Conservation (phyloP, 768 basidiomycete species). For the Porphyrellus cyaneotinctus region DNA sequence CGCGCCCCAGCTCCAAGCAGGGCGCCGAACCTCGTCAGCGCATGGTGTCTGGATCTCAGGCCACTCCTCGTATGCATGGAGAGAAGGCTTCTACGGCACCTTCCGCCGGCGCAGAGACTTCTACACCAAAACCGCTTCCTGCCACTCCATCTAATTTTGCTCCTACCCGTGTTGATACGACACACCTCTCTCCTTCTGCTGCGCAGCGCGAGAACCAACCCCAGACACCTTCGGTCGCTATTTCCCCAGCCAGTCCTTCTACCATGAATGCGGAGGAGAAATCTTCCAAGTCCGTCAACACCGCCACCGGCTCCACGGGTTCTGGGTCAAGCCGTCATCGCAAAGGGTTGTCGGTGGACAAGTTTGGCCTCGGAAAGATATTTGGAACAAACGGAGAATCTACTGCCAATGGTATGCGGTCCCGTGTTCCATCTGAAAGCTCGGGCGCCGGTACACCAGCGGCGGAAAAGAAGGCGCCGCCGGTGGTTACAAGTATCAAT, state of each 20-base stretch:
- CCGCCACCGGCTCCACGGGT: constrained; percentile 33
- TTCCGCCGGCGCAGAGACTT: constrained; percentile 7
- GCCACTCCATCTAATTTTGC: constrained; percentile 21
- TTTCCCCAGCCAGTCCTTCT: constrained; percentile 44
- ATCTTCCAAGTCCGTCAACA: constrained; percentile 27
- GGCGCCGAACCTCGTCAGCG: constrained; percentile 16
- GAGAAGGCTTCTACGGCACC: constrained; percentile 20
- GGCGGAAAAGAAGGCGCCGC: constrained; percentile 15
- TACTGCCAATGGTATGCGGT: constrained; percentile 31
- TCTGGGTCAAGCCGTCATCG: constrained; percentile 50
- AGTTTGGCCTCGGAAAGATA: constrained; percentile 73
- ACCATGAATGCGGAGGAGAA: constrained; percentile 28
- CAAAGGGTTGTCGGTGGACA: constrained; percentile 74
- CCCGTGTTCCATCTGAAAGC: constrained; percentile 43
- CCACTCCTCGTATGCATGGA: not conserved
- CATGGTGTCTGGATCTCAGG: constrained; percentile 11
- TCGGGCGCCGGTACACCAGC: constrained; percentile 24
- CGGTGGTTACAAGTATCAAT: constrained; percentile 2
- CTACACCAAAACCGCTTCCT: constrained; percentile 30
- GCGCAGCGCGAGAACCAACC: constrained; percentile 28
- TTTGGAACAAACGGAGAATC: constrained; percentile 45
- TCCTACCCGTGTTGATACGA: constrained; percentile 19
- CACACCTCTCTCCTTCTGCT: constrained; percentile 21
- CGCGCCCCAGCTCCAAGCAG: constrained; percentile 16
- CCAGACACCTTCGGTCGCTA: constrained; percentile 29